phyloP scores from a whole-genome alignment of 2,329 filamentous ascomycete genomes.

The Epichloe aotearoae region DNA sequence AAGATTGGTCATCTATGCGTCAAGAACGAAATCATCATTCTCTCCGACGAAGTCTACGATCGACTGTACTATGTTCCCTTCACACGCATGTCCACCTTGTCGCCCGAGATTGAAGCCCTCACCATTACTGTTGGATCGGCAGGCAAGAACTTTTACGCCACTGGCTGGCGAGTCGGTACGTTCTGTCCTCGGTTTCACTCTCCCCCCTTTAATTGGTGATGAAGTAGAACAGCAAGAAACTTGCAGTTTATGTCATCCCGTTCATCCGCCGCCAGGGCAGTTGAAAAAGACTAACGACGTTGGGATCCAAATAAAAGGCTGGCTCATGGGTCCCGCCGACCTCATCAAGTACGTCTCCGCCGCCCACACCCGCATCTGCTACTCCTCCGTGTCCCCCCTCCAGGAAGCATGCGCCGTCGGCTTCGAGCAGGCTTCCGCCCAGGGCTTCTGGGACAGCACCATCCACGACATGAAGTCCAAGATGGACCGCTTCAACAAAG shows the following conservation, averaged over 20 bases:
- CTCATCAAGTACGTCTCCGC: constrained; percentile 84
- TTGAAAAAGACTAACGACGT: not conserved
- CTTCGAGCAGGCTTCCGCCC: constrained; percentile 75
- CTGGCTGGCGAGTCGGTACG: constrained; percentile 76
- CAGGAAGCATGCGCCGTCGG: constrained; percentile 92
- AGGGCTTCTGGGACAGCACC: constrained; percentile 78
- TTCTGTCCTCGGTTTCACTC: not conserved
- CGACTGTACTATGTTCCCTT: constrained; percentile 91
- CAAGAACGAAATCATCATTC: constrained; percentile 85
- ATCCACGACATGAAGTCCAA: constrained; percentile 82
- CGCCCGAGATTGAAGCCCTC: constrained; percentile 73
- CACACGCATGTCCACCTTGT: constrained; percentile 80
- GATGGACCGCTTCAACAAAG: constrained; percentile 72
- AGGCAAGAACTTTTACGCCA: constrained; percentile 97
- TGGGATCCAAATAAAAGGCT: constrained; percentile 35
- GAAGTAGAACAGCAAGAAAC: too few relatives aligned
- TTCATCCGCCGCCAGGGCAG: not conserved
- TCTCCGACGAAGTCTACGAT: constrained; percentile 90
- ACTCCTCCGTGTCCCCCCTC: constrained; percentile 74
- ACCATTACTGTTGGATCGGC: constrained; percentile 92
- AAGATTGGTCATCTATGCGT: constrained; percentile 80
- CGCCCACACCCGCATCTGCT: constrained; percentile 93
- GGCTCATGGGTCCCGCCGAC: constrained; percentile 79
- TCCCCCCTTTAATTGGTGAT: not conserved
- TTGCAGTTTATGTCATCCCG: not conserved